Conservation (phyloP, 2,329 filamentous ascomycete genomes). For the Alternaria ventricosa region DNA sequence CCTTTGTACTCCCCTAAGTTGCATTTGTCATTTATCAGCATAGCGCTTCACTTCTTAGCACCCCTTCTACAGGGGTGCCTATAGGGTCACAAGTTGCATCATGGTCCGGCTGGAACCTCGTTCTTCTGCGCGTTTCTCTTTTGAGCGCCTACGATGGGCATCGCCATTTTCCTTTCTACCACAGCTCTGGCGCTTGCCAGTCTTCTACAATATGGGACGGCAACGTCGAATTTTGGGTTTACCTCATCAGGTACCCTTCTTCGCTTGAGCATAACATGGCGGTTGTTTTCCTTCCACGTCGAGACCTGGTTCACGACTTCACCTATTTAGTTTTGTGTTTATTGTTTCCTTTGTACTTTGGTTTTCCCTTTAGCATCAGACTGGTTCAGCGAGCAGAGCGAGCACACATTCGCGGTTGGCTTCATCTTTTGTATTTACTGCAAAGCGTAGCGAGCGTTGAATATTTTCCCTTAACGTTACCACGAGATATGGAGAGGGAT, state of each 20-base stretch:
- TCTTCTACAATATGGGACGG: slow-evolving; percentile 39
- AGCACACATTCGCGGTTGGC: slow-evolving; percentile 35
- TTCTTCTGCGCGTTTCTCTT: slow-evolving; percentile 22
- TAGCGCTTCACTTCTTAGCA: slow-evolving; percentile 41
- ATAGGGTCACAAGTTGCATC: slow-evolving; percentile 45
- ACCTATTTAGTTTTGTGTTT: slow-evolving; percentile 13
- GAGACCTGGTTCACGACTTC: slow-evolving; percentile 22
- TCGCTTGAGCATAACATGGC: slow-evolving; percentile 40
- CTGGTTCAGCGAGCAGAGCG: slow-evolving; percentile 30
- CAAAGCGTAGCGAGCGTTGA: slow-evolving; percentile 46
- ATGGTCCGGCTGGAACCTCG: slow-evolving; percentile 38
- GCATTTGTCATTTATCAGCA: slow-evolving; percentile 40
- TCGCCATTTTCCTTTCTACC: slow-evolving; percentile 32
- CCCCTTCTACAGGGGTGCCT: slow-evolving; percentile 24
- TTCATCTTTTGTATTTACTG: slow-evolving; percentile 25
- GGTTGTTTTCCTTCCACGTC: slow-evolving; percentile 32
- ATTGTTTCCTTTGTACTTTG: slow-evolving; percentile 19
- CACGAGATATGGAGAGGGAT: slow-evolving; percentile 13
- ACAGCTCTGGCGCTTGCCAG: slow-evolving; percentile 25
- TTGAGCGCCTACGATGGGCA: slow-evolving; percentile 24
- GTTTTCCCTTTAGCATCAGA: slow-evolving; percentile 14
- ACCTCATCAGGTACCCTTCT: slow-evolving; percentile 11
- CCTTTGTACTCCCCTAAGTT: slow-evolving; percentile 34
- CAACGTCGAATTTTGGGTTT: slow-evolving; percentile 38
- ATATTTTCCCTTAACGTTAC: slow-evolving; percentile 35